Evolutionary conservation across 305 asterid genomes (phyloP).

Genomic region (Euphrasia arctica): DNA sequence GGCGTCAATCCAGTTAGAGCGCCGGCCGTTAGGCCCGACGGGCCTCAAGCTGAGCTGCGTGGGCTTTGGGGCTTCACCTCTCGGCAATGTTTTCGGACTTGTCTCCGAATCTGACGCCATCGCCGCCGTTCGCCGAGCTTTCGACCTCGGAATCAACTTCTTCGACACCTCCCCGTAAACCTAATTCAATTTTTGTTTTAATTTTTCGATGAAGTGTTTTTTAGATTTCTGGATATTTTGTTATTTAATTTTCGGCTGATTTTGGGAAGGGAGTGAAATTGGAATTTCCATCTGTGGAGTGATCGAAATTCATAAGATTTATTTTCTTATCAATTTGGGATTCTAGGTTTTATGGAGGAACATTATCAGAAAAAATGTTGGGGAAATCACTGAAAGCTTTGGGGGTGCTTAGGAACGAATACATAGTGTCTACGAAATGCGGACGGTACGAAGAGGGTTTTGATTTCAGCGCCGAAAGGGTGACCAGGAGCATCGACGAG

Average conservation of each 20-base stretch:
- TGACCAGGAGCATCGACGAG: constrained; percentile 83
- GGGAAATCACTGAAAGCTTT: constrained; percentile 85
- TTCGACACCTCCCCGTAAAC: constrained; percentile 95
- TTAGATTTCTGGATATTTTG: constrained; percentile 5
- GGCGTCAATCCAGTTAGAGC: constrained; percentile 55
- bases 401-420: constrained; percentile 74
- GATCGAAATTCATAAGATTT: background rate
- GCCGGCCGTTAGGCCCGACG: constrained; percentile 75
- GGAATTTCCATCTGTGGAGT: background rate
- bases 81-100: constrained; percentile 78
- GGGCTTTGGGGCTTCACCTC: constrained; percentile 97
- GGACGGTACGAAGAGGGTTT: constrained; percentile 91
- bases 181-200: background rate
- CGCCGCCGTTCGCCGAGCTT: constrained; percentile 74
- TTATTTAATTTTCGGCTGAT: constrained; percentile 9
- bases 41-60: constrained; percentile 76
- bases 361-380: constrained; percentile 73
- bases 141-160: constrained; percentile 79
- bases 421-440: constrained; percentile 89
- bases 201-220: background rate
- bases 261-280: background rate
- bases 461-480: constrained; percentile 95
- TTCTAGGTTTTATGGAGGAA: constrained; percentile 84
- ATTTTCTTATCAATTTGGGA: background rate
- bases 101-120: constrained; percentile 79